Evolutionary conservation across 495 filamentous ascomycete genomes (phyloP).

Genomic region (Acidomyces sp.): DNA sequence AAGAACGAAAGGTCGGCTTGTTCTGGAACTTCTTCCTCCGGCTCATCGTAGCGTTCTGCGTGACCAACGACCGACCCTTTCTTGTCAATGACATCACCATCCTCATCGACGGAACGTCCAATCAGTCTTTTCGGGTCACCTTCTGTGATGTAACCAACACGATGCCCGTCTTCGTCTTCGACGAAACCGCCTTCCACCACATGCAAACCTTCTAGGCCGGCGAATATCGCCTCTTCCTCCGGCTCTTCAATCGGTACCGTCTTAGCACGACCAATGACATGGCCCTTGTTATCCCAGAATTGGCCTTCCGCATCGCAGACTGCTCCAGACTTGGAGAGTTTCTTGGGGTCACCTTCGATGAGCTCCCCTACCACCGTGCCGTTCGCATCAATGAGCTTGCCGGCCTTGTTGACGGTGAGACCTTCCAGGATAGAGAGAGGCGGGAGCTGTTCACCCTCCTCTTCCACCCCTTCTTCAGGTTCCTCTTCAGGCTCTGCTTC

Average conservation of each 20-base stretch:
- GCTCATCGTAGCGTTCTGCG: slow-evolving; percentile 44
- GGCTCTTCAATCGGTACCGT: slow-evolving; percentile 36
- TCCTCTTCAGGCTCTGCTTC: slow-evolving; percentile 26
- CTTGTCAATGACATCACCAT: slow-evolving; percentile 52
- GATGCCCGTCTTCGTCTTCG: slow-evolving; percentile 46
- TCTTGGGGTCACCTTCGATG: slow-evolving; percentile 33
- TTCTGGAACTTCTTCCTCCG: slow-evolving; percentile 26
- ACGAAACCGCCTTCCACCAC: slow-evolving; percentile 47
- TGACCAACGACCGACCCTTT: slow-evolving; percentile 48
- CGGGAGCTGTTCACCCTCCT: slow-evolving; percentile 32
- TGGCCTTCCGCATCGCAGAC: slow-evolving; percentile 29
- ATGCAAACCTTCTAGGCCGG: slow-evolving; percentile 49
- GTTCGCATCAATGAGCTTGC: slow-evolving; percentile 35
- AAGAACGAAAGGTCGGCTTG: slow-evolving; percentile 47
- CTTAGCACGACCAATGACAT: slow-evolving; percentile 32
- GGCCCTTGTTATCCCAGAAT: slow-evolving; percentile 35
- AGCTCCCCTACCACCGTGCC: slow-evolving; percentile 32
- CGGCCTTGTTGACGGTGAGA: slow-evolving; percentile 47
- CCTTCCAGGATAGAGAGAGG: slow-evolving; percentile 49
- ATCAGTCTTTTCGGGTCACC: slow-evolving; percentile 52
- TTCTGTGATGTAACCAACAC: slow-evolving; percentile 45
- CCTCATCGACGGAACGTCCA: slow-evolving; percentile 49
- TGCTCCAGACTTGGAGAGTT: slow-evolving; percentile 30
- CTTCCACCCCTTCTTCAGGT: slow-evolving; percentile 26
- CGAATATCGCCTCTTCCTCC: slow-evolving; percentile 47